Evolutionary conservation across 495 filamentous ascomycete species (phyloP), one percentile per base, ranked within the genome.

Genomic region (Filosporella fistucella): DNA sequence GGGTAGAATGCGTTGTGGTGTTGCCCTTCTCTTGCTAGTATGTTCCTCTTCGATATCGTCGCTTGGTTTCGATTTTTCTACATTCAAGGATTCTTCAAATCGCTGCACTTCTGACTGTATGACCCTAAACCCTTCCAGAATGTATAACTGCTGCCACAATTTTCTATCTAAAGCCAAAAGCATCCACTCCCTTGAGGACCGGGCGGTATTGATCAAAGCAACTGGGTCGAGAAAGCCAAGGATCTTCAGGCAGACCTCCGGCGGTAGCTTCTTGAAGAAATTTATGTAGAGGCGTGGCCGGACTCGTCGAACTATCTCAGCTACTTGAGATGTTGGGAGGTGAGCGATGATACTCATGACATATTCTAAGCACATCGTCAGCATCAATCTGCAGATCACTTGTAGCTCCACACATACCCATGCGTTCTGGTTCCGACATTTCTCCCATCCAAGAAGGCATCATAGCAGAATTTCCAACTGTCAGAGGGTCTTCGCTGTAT

Each of bases 241-340:
- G 13, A 96, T 84, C 56, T 93, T 82, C 44, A 89, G 82, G 40
- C 86, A 91, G 47, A 97, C 80, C 61, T 98, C 93, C 1, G 86
- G 79, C 0, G 93, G 93, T 8, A 98, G 78, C 57, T 86, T 80
- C 47, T 79, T 66, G 24, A 95, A 77, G 36, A 95, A 95, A 66
- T 98, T 89, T 67, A 96, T 88, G 64, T 96, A 89, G 20, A 95
- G 82, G 5, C 88, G 78, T 7, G 84, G 86, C 37, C 83, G 81
- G 14, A 95, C 69, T 33, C 76, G 73, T 33, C 86, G 82, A 20
- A 93, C 88, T 17, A 96, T 79, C n/a, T 80, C 74, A 13, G 84
- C 80, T 41, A 95, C 80, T 11, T 80, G 77, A 25, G 81, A 82
- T 16, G 87, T 90, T 16, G 82, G 84, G 4, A 96, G 72, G 38